Base-by-base conservation (phyloP, 257 asterid species). In the Penstemon barbatus region DNA sequence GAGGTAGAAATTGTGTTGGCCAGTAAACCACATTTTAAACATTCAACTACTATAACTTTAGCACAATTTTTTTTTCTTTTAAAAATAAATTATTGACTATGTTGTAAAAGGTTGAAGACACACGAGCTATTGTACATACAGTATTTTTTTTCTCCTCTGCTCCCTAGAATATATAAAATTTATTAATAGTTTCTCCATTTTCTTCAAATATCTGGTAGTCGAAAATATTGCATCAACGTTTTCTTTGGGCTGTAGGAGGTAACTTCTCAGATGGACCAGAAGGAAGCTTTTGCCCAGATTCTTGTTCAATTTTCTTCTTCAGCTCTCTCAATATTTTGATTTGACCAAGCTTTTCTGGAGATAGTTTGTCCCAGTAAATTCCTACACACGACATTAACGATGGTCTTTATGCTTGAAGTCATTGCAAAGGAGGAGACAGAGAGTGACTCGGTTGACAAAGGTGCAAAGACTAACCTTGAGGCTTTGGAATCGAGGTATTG, bases 351-450 rank as follows among this genome's bases (percentile, higher is more conserved):
- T 92, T 92, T 75, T 90, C 98, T 50, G 95, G 95, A 46, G 97
- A 90, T 19, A 92, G 82, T 75, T 85, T 90, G 72, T 90, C 98
- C 98, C 97, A 92, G 79, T 90, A 92, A 60, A 92, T 87, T 51
- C 98, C 97, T 92, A 57, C 15, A 71, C 43, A 46, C 65, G 33
- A 63, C 66, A 69, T 2, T 1, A 38, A 63, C 4, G 36, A 67
- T 48, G 11, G 18, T 40, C 7, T 43, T 56, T 11, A 19, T 45
- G 50, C 4, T 19, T 40, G 8, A 11, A 38, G 33, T 39, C 38
- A 37, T 57, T 36, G 25, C 5, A 46, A 12, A 11, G 38, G 45
- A 38, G 7, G 65, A 15, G 8, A 11, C 15, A 13, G 4, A 2
- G 5, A 8, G 6, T 41, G 41, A 15, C 15, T 41, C 33, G 33